Percentiles rank a stretch among this genome's conserved stretches.
phyloP scores from a whole-genome alignment of 495 filamentous ascomycete genomes.

The Staphylotrichum tortipilum region DNA sequence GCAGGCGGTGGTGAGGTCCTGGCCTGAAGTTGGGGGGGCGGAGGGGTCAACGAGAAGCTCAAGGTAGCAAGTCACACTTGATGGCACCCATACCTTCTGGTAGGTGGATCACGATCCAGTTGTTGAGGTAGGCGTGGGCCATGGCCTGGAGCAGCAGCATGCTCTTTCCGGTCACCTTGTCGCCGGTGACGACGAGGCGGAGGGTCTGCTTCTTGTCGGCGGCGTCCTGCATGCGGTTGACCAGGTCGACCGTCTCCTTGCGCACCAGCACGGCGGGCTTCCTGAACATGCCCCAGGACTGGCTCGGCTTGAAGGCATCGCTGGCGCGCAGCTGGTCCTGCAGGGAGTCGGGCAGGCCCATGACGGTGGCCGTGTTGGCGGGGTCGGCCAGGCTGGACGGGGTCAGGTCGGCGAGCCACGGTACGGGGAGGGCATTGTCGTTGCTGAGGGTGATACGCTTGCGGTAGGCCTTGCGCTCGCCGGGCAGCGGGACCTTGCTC shows the following conservation, averaged over 20 bases:
- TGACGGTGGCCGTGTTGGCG: conserved; percentile 51
- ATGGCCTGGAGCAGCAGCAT: conserved; percentile 77
- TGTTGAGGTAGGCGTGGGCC: conserved; percentile 69
- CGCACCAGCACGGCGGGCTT: conserved; percentile 68
- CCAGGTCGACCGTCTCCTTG: conserved; percentile 63
- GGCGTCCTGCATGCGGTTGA: conserved; percentile 46
- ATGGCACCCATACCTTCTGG: conserved; percentile 60
- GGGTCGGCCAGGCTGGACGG: conserved; percentile 45
- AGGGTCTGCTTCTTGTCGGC: conserved; percentile 50
- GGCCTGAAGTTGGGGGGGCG: conserved; percentile 43
- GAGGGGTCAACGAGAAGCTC: background rate
- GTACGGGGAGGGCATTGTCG: conserved; percentile 75
- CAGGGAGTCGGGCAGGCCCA: conserved; percentile 58
- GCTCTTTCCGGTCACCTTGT: conserved; percentile 72
- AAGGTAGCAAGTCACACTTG: background rate
- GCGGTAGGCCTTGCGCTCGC: conserved; percentile 77
- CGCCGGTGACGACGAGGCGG: conserved; percentile 63
- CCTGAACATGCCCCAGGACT: conserved; percentile 81
- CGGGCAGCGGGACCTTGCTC: conserved; percentile 50
- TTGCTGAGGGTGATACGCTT: conserved; percentile 90
- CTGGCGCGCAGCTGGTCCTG: conserved; percentile 71
- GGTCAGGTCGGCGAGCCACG: conserved; percentile 52
- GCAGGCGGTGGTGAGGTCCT: conserved; percentile 68
- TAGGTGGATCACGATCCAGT: conserved; percentile 82
- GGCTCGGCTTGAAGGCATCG: conserved; percentile 84